Conservation (phyloP, 2,329 filamentous ascomycete species). For the Phoma sp. region DNA sequence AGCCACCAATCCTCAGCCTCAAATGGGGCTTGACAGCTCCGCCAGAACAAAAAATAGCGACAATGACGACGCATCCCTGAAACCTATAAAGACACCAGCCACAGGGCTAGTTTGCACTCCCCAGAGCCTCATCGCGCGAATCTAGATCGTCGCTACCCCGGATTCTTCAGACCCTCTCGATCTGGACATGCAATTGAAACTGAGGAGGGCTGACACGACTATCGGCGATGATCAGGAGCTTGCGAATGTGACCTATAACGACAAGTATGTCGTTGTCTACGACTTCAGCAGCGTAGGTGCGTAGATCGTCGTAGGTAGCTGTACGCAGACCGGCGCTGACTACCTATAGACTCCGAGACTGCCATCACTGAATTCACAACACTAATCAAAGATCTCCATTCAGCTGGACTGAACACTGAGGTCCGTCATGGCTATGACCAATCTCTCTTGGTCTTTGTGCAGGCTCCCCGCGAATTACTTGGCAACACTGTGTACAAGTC, state of each 20-base stretch:
- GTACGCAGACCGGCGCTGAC: background rate
- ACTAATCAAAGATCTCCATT: constrained; percentile 33
- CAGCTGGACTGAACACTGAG: constrained; percentile 40
- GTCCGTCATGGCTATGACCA: constrained; percentile 39
- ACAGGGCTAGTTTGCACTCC: constrained; percentile 3
- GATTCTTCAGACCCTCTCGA: background rate
- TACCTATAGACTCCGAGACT: constrained; percentile 21
- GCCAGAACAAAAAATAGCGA: constrained; percentile 9
- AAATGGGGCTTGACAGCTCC: constrained; percentile 20
- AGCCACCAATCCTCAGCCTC: constrained; percentile 26
- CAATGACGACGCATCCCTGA: constrained; percentile 16
- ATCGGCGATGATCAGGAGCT: constrained; percentile 33
- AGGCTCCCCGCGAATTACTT: constrained; percentile 38
- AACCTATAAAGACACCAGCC: constrained; percentile 19
- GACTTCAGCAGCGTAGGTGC: constrained; percentile 36
- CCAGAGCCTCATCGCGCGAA: constrained; percentile 7
- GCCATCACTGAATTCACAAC: constrained; percentile 30
- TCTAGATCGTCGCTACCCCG: constrained; percentile 1
- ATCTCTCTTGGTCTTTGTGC: constrained; percentile 39
- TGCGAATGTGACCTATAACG: constrained; percentile 35
- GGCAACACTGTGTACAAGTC: constrained; percentile 41
- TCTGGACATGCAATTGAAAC: constrained; percentile 28
- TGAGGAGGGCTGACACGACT: constrained; percentile 32
- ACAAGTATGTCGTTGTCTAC: constrained; percentile 43
- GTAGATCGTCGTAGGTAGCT: constrained; percentile 1